Evolutionary conservation across 352 stramenopile species (phyloP).

Genomic region (Pythium phragmiticola): DNA sequence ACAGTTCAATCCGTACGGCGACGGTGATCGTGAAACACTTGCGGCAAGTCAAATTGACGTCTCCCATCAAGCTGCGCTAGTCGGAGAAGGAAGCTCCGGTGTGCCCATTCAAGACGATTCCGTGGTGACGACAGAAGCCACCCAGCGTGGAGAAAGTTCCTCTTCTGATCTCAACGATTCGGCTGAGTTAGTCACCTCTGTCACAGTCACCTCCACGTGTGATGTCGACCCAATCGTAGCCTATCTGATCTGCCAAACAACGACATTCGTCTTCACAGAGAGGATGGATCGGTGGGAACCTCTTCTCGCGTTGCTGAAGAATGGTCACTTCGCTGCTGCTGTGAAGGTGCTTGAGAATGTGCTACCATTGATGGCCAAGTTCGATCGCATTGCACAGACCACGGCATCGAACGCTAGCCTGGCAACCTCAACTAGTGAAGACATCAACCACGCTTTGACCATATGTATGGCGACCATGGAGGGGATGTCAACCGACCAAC

Average conservation of each 20-base stretch:
- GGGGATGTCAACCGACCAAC: conserved; percentile 58
- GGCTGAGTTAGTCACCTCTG: conserved; percentile 22
- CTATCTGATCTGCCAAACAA: conserved; percentile 84
- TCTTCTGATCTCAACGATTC: conserved; percentile 22
- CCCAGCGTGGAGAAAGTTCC: conserved; percentile 8
- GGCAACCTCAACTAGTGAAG: neutral
- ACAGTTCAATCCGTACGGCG: conserved; percentile 18
- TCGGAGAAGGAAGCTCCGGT: conserved; percentile 24
- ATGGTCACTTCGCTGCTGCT: conserved; percentile 50
- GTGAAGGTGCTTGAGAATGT: conserved; percentile 78
- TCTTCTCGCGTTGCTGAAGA: conserved; percentile 71
- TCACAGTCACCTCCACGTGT: conserved; percentile 46
- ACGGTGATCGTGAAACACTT: neutral
- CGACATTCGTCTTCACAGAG: conserved; percentile 70
- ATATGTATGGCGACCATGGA: conserved; percentile 78
- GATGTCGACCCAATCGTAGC: conserved; percentile 81
- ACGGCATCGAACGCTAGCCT: neutral
- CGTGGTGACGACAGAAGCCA: neutral
- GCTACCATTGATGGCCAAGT: conserved; percentile 59
- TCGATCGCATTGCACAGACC: conserved; percentile 34
- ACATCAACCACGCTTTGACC: conserved; percentile 55
- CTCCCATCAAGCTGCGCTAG: conserved; percentile 24
- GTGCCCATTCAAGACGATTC: conserved; percentile 28
- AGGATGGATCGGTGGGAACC: conserved; percentile 83
- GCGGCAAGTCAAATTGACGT: conserved; percentile 1